Base-by-base conservation (phyloP, 352 stramenopile genomes). In the Blastocystis sp. region DNA sequence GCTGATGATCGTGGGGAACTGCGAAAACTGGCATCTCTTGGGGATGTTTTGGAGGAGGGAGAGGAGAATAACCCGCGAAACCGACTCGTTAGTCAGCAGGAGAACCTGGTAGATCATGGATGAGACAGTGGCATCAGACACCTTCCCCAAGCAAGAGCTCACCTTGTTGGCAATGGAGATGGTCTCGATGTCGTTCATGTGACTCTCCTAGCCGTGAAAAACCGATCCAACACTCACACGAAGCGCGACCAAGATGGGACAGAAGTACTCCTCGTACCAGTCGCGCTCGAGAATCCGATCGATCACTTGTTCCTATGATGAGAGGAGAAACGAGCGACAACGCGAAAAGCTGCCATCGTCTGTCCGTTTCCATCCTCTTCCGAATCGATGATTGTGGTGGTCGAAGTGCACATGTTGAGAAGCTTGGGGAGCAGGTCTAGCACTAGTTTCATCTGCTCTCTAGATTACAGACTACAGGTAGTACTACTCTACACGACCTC, bases 391-490 rank as follows among this genome's bases (percentile, higher is more conserved):
- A 80, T 43, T 18, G 39, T 37, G n/a, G 70, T 64, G 15, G 70
- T 64, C 11, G 70, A 80, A 3, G 45, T 61, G 54, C 70, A 80
- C 43, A 80, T 62, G 4, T 41, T 39, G 23, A 80, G 34, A 6
- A 80, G 43, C 47, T 80, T 80, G 3, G 70, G n/a, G 11, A 80
- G 70, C 2, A 80, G 18, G 34, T 80, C 70, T 3, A 80, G 54
- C 8, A 80, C 70, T n/a, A 64, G 54, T 41, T 80, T 80, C 70
- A 66, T 80, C 20, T 80, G 70, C 45, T 64, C 70, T 23, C 70
- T 80, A 62, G 11, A 11, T 15, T 18, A 41, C 2, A 80, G 11
- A 47, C 3, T 20, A 23, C n/a, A 4, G 1, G 13, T 26, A 66
- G 26, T 6, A n/a, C 3, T 37, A 80, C 70, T 80, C 70, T 5